These are phyloP conservation scores for Nothopassalora personata DNA, from an alignment of 2,329 filamentous ascomycete genomes.

Conservation along the genomic window DNA sequence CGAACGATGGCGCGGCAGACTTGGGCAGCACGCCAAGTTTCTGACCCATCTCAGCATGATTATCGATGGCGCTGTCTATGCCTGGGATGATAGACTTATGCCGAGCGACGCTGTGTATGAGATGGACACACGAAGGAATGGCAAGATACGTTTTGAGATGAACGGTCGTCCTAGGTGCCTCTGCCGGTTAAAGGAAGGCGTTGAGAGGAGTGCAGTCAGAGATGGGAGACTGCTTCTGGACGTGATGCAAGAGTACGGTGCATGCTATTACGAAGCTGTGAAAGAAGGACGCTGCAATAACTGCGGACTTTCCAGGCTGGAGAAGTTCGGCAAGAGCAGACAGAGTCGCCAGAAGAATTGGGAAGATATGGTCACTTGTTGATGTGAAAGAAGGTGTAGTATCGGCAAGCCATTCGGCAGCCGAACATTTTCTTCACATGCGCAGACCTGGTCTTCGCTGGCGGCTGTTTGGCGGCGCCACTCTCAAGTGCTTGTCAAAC, in stretches of 20 bases:
- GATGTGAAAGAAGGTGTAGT: not conserved
- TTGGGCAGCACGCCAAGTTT: conserved; percentile 9
- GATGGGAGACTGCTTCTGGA: conserved; percentile 19
- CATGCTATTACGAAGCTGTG: conserved; percentile 14
- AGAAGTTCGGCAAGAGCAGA: conserved; percentile 10
- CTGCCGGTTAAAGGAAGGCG: conserved; percentile 15
- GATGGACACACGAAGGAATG: conserved; percentile 8
- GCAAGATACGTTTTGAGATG: conserved; percentile 14
- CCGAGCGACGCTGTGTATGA: conserved; percentile 14
- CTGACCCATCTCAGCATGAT: conserved; percentile 13
- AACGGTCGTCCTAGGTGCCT: conserved; percentile 15
- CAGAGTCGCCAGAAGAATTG: conserved; percentile 14
- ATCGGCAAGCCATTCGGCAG: not conserved
- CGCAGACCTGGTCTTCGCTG: not conserved
- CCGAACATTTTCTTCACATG: not conserved
- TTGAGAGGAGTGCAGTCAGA: conserved; percentile 10
- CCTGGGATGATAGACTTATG: conserved; percentile 14
- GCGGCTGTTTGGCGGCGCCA: not conserved
- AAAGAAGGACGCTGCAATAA: conserved; percentile 13
- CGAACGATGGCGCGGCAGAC: conserved; percentile 9
- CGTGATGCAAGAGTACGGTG: conserved; percentile 18
- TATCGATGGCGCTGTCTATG: conserved; percentile 18
- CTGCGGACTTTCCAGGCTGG: conserved; percentile 14
- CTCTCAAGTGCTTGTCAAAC: not conserved
- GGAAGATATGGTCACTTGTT: conserved; percentile 16